These are phyloP conservation scores for Phaeosphaeria sp. DNA, from an alignment of 2,329 filamentous ascomycete species.

Conservation along the genomic window DNA sequence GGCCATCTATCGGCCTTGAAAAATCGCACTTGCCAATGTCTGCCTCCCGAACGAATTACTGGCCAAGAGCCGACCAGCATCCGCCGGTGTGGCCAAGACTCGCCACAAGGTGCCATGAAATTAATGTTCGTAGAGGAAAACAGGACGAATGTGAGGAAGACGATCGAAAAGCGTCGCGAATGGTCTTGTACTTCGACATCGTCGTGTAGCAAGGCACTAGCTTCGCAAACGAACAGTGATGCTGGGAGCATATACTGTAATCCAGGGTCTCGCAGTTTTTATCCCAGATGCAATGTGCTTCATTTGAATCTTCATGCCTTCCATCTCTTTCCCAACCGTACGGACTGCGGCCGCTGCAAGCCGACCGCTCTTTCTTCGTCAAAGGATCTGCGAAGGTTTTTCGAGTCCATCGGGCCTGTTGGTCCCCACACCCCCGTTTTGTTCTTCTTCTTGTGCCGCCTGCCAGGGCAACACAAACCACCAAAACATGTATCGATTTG, in stretches of 20 bases:
- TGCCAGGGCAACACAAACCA: not conserved
- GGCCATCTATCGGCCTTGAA: no score
- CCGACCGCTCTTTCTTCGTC: not conserved
- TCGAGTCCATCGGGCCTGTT: not conserved
- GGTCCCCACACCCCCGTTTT: not conserved
- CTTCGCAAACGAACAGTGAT: not conserved
- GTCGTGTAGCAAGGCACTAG: not conserved
- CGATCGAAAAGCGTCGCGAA: not conserved
- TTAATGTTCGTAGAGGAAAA: no score
- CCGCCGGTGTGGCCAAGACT: no score
- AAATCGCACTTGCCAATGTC: not conserved
- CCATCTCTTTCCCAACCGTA: not conserved
- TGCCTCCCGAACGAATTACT: not conserved
- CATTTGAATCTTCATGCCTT: not conserved
- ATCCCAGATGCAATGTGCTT: not conserved
- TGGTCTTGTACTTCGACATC: not conserved
- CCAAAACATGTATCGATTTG: not conserved
- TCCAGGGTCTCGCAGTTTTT: not conserved
- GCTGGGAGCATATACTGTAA: not conserved
- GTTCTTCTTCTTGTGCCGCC: not conserved
- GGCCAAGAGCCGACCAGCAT: not conserved
- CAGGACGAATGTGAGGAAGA: not conserved
- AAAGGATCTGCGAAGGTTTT: not conserved
- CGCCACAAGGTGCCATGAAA: no score
- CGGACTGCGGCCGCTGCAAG: not conserved